Percentiles rank a stretch among this genome's conserved stretches.
phyloP scores from a whole-genome alignment of 2,329 filamentous ascomycete species.

The Penicillium sp. region DNA sequence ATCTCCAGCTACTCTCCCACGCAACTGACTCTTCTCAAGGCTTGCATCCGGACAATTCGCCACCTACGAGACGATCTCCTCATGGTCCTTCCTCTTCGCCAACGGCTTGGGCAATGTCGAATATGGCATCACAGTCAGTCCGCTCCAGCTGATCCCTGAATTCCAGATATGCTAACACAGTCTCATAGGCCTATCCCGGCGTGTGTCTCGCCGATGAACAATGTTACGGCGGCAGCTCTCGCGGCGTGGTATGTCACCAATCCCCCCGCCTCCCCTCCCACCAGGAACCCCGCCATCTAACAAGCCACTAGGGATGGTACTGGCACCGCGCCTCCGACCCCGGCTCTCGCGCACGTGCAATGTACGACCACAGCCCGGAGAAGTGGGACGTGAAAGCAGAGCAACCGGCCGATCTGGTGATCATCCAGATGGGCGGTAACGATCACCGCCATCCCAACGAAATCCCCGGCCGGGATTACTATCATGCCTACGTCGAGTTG shows the following conservation, averaged over 20 bases:
- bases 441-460: constrained; percentile 39
- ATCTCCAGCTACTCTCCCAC: constrained; percentile 26
- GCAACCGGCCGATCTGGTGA: constrained; percentile 33
- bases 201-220: constrained; percentile 50
- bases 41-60: constrained; percentile 50
- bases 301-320: constrained; percentile 38
- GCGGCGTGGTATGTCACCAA: constrained; percentile 34
- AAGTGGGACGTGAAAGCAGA: constrained; percentile 21
- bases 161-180: not conserved
- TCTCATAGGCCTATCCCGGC: constrained; percentile 43
- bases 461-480: constrained; percentile 33
- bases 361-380: constrained; percentile 35
- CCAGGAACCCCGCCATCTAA: not conserved
- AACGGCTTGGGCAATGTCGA: constrained; percentile 52
- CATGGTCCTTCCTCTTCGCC: constrained; percentile 49
- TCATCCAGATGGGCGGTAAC: constrained; percentile 44
- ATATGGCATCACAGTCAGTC: constrained; percentile 44
- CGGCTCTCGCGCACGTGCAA: constrained; percentile 38
- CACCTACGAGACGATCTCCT: constrained; percentile 51
- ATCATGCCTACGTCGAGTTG: constrained; percentile 35
- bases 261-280: too few relatives aligned
- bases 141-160: not conserved
- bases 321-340: constrained; percentile 53
- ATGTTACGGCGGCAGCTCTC: constrained; percentile 48
- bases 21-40: constrained; percentile 39